These are phyloP conservation scores for Rachicladosporium sp. DNA, from an alignment of 2,329 filamentous ascomycete species.

Conservation along the genomic window DNA sequence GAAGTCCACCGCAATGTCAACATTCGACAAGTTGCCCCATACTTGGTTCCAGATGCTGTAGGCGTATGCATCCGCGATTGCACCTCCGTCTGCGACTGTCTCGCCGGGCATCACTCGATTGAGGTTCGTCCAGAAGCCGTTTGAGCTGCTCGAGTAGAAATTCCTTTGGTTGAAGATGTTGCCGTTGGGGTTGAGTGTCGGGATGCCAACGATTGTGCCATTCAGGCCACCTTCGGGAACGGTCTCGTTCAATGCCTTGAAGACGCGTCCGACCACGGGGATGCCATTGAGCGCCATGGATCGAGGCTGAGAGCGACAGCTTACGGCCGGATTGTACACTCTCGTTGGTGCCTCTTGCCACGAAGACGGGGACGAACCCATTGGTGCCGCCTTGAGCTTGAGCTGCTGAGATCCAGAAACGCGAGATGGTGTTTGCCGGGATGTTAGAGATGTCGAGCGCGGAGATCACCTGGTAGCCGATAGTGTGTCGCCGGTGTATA, in stretches of 20 bases:
- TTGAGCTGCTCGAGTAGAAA: conserved; percentile 22
- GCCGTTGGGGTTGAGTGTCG: conserved; percentile 27
- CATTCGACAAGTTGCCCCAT: conserved; percentile 26
- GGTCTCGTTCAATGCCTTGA: conserved; percentile 25
- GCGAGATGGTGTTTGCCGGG: conserved; percentile 24
- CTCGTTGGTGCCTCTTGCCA: conserved; percentile 26
- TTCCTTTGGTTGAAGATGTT: conserved; percentile 29
- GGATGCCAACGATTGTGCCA: conserved; percentile 25
- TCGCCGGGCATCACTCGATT: conserved; percentile 52
- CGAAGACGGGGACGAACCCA: conserved; percentile 27
- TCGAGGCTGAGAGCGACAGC: conserved; percentile 25
- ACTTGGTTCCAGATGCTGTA: conserved; percentile 28
- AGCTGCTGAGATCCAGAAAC: conserved; percentile 27
- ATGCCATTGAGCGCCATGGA: conserved; percentile 29
- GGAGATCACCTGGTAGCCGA: conserved; percentile 13
- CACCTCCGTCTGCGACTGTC: conserved; percentile 11
- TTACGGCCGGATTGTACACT: conserved; percentile 25
- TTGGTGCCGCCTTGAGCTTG: conserved; percentile 27
- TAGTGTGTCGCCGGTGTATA: conserved; percentile 12
- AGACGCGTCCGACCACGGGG: conserved; percentile 25
- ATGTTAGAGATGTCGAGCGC: conserved; percentile 24
- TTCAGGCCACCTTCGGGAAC: conserved; percentile 16
- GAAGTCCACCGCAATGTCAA: conserved; percentile 28
- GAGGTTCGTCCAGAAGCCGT: conserved; percentile 44
- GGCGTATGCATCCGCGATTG: conserved; percentile 9